phyloP scores from a whole-genome alignment of 192 early-diverging fungal genomes.

The Dissophora globulifera region DNA sequence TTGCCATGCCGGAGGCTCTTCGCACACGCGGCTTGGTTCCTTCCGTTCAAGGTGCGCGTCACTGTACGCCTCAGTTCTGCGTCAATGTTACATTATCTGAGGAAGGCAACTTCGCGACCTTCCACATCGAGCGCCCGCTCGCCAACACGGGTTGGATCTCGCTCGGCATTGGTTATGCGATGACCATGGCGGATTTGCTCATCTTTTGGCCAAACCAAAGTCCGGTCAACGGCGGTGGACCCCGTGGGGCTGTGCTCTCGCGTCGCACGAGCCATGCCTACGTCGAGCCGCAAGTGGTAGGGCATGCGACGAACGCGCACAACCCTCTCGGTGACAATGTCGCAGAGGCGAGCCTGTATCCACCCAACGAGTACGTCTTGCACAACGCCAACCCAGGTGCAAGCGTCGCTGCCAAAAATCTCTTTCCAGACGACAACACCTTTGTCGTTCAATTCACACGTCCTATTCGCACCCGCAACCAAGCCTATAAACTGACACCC shows the following conservation, averaged over 20 bases:
- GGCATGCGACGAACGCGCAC: background rate
- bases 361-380: conserved; percentile 27
- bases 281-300: conserved; percentile 29
- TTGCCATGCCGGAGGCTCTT: conserved; percentile 11
- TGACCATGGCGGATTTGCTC: conserved; percentile 44
- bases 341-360: conserved; percentile 18
- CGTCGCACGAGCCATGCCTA: conserved; percentile 44
- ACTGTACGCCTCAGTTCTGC: conserved; percentile 43
- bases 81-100: conserved; percentile 35
- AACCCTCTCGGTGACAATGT: background rate
- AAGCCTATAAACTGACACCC: conserved; percentile 31
- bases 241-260: conserved; percentile 36
- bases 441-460: conserved; percentile 51
- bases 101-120: conserved; percentile 40
- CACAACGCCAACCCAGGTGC: conserved; percentile 13
- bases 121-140: conserved; percentile 35
- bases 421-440: conserved; percentile 13
- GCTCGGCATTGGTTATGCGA: conserved; percentile 45
- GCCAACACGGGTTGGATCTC: conserved; percentile 40
- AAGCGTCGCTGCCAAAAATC: background rate
- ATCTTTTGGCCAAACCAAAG: conserved; percentile 37
- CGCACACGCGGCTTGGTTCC: conserved; percentile 24
- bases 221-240: conserved; percentile 3
- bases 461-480: conserved; percentile 26
- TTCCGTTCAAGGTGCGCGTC: conserved; percentile 25